phyloP scores from a whole-genome alignment of 1,284 basidiomycete genomes.

The Malassezia brasiliensis region DNA sequence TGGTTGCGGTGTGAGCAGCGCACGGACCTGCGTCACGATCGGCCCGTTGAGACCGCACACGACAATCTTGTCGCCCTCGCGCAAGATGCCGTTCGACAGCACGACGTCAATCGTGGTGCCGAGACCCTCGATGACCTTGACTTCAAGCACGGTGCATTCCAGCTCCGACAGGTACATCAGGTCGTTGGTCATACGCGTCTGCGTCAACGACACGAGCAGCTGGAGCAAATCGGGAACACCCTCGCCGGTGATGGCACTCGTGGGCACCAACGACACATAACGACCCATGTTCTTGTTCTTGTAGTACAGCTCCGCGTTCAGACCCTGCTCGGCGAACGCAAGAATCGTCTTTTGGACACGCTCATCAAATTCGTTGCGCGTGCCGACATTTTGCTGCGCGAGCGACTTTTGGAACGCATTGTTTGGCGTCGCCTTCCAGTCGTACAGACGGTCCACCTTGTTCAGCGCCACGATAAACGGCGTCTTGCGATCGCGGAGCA shows the following conservation, averaged over 20 bases:
- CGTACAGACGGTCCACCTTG: slow-evolving; percentile 98
- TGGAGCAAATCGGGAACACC: slow-evolving; percentile 99
- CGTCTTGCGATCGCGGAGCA: slow-evolving; percentile 87
- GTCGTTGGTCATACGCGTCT: slow-evolving; percentile 92
- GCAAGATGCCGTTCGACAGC: slow-evolving; percentile 84
- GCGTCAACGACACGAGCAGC: slow-evolving; percentile 91
- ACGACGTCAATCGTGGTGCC: slow-evolving; percentile 98
- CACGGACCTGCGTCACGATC: slow-evolving; percentile 88
- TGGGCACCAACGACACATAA: slow-evolving; percentile 92
- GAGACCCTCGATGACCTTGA: slow-evolving; percentile 96
- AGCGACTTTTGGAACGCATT: slow-evolving; percentile 85
- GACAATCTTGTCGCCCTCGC: slow-evolving; percentile 88
- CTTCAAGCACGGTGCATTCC: slow-evolving; percentile 98
- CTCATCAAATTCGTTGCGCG: slow-evolving; percentile 86
- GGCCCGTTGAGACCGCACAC: slow-evolving; percentile 95
- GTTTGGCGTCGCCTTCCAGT: slow-evolving; percentile 84
- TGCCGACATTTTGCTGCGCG: slow-evolving; percentile 68
- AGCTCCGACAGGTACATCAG: slow-evolving; percentile 98
- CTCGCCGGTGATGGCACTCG: slow-evolving; percentile 94
- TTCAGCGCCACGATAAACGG: slow-evolving; percentile 99
- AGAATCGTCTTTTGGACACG: slow-evolving; percentile 74
- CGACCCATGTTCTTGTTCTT: slow-evolving; percentile 92
- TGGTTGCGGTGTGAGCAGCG: slow-evolving; percentile 90
- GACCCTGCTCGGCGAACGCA: slow-evolving; percentile 91
- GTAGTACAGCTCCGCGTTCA: slow-evolving; percentile 92